phyloP scores from a whole-genome alignment of 805 yeast genomes.

The Metschnikowia gelsemii region DNA sequence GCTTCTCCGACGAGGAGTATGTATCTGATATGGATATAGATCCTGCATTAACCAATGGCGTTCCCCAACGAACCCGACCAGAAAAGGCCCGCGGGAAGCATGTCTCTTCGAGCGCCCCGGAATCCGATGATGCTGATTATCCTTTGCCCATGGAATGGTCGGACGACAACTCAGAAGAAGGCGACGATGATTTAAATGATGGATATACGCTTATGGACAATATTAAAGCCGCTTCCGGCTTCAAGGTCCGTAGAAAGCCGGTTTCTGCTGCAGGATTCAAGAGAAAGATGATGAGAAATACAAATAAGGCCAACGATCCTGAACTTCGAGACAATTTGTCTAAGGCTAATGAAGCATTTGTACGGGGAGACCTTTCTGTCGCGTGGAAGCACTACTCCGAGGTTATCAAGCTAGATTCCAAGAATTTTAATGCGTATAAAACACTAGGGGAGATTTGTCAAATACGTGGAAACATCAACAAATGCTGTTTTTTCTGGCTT shows the following conservation, averaged over 20 bases:
- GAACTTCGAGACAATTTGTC: slow-evolving; percentile 68
- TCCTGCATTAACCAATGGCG: slow-evolving; percentile 12
- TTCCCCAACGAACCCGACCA: background rate
- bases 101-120: background rate
- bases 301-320: slow-evolving; percentile 57
- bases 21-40: slow-evolving; percentile 15
- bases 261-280: slow-evolving; percentile 37
- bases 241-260: slow-evolving; percentile 45
- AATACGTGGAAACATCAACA: slow-evolving; percentile 61
- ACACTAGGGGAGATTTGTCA: slow-evolving; percentile 83
- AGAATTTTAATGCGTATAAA: slow-evolving; percentile 79
- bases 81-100: background rate
- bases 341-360: slow-evolving; percentile 80
- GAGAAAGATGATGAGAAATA: slow-evolving; percentile 33
- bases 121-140: slow-evolving; percentile 14
- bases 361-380: slow-evolving; percentile 53
- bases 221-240: slow-evolving; percentile 65
- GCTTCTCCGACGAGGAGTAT: slow-evolving; percentile 15
- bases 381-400: slow-evolving; percentile 63
- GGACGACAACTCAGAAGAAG: slow-evolving; percentile 24
- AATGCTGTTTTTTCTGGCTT: slow-evolving; percentile 79
- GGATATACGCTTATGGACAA: slow-evolving; percentile 57
- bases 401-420: slow-evolving; percentile 75
- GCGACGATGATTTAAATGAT: slow-evolving; percentile 42
- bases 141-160: slow-evolving; percentile 22